A percentile compares a stretch with the other conserved stretches of the same genome.
phyloP scores from a whole-genome alignment of 2,329 filamentous ascomycete genomes.

The Aureobasidium zeae region DNA sequence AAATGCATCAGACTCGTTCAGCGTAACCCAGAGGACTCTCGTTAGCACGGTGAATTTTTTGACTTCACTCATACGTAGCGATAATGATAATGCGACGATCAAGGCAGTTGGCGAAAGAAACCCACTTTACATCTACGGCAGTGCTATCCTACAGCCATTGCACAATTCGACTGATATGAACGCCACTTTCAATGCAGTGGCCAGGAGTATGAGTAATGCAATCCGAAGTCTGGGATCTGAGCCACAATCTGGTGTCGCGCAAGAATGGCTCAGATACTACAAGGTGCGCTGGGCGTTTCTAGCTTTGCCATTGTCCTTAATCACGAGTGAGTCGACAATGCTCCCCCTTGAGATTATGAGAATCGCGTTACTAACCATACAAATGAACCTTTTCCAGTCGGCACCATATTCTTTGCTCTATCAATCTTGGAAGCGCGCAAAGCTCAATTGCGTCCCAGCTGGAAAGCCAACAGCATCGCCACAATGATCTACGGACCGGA shows the following conservation, averaged over 20 bases:
- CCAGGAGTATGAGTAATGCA: conserved; percentile 6
- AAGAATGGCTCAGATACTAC: conserved; percentile 4
- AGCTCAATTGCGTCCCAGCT: not conserved
- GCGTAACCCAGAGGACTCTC: not conserved
- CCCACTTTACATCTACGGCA: not conserved
- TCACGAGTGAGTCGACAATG: conserved; percentile 4
- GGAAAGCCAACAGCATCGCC: conserved; percentile 1
- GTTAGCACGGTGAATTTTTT: not conserved
- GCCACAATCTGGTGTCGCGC: not conserved
- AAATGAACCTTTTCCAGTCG: not conserved
- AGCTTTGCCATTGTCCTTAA: not conserved
- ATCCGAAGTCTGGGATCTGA: not conserved
- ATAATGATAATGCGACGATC: not conserved
- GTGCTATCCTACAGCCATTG: not conserved
- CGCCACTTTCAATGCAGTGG: conserved; percentile 1
- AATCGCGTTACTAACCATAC: not conserved
- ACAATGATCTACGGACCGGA: conserved; percentile 5
- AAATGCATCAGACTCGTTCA: not conserved
- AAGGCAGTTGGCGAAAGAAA: not conserved
- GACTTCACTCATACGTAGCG: not conserved
- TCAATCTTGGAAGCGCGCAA: not conserved
- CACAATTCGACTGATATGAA: not conserved
- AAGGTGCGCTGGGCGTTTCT: conserved; percentile 4
- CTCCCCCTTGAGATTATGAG: not conserved
- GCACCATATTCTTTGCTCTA: not conserved